Evolutionary conservation across 2,329 filamentous ascomycete species (phyloP).

Genomic region (Nannizziopsis arthrosporioides): DNA sequence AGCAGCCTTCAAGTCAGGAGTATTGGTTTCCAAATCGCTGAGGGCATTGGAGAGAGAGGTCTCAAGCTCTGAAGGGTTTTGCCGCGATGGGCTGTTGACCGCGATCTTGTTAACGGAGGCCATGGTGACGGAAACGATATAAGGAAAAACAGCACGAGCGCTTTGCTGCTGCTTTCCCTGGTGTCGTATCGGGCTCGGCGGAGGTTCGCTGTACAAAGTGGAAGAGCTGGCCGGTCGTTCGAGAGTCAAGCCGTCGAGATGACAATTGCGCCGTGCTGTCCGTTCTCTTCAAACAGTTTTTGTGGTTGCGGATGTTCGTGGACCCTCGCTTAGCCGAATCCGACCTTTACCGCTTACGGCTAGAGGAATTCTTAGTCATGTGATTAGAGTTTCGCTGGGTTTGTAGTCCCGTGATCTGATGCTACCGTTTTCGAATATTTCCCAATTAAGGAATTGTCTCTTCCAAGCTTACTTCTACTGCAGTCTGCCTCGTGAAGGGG

Average conservation of each 20-base stretch:
- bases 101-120: constrained; percentile 96
- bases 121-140: constrained; percentile 41
- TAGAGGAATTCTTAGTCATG: neutral
- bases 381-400: neutral
- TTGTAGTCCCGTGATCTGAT: constrained; percentile 4
- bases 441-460: no score
- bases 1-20: constrained; percentile 89
- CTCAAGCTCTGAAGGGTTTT: constrained; percentile 96
- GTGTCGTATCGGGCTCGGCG: constrained; percentile 11
- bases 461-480: no score
- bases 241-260: constrained; percentile 7
- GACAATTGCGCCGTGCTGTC: constrained; percentile 9
- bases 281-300: constrained; percentile 6
- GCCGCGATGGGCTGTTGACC: constrained; percentile 88
- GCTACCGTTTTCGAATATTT: no score
- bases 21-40: constrained; percentile 98
- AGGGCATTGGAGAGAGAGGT: constrained; percentile 91
- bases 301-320: constrained; percentile 11
- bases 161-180: constrained; percentile 15
- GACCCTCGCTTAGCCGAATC: constrained; percentile 15
- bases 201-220: constrained; percentile 8
- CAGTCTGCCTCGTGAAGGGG: no score
- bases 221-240: constrained; percentile 11
- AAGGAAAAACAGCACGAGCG: constrained; percentile 11
- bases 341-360: constrained; percentile 2